Percentiles rank a stretch among this genome's conserved stretches.
Evolutionary conservation across 495 filamentous ascomycete species (phyloP).

Genomic region (Aspergillus biplanus): DNA sequence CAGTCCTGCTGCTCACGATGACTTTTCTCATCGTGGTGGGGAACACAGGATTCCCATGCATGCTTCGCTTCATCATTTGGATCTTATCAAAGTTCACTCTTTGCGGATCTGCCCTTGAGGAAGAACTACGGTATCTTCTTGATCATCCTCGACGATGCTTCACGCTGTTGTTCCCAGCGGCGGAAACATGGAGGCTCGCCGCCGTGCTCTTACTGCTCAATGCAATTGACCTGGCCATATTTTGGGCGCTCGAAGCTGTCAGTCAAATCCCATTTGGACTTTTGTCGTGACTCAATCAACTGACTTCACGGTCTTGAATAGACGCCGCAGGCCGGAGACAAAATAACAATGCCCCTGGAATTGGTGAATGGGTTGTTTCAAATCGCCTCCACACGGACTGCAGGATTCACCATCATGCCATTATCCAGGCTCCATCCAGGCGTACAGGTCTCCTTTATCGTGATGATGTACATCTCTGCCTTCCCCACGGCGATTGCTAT

Average conservation of each 20-base stretch:
- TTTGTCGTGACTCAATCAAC: not conserved
- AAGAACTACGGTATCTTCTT: conserved; percentile 80
- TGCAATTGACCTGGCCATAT: conserved; percentile 77
- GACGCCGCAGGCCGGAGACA: conserved; percentile 50
- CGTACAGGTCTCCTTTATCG: conserved; percentile 84
- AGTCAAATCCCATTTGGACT: conserved; percentile 29
- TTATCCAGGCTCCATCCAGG: conserved; percentile 75
- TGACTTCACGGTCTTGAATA: conserved; percentile 2
- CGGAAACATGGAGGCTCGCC: conserved; percentile 87
- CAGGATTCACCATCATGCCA: conserved; percentile 76
- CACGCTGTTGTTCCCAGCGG: conserved; percentile 78
- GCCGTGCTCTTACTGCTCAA: conserved; percentile 76
- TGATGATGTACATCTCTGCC: conserved; percentile 98
- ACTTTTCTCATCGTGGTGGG: conserved; percentile 80
- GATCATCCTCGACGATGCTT: conserved; percentile 91
- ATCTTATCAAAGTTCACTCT: conserved; percentile 56
- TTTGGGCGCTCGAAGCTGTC: conserved; percentile 75
- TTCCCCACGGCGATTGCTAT: conserved; percentile 88
- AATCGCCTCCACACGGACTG: conserved; percentile 78
- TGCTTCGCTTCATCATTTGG: conserved; percentile 87
- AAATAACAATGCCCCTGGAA: conserved; percentile 60
- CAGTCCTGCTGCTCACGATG: conserved; percentile 69
- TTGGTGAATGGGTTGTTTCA: conserved; percentile 82
- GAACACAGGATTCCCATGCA: conserved; percentile 87
- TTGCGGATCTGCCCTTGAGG: conserved; percentile 62